Evolutionary conservation across 1,139 yeast species (phyloP).

Genomic region (Kodamaea sp.): DNA sequence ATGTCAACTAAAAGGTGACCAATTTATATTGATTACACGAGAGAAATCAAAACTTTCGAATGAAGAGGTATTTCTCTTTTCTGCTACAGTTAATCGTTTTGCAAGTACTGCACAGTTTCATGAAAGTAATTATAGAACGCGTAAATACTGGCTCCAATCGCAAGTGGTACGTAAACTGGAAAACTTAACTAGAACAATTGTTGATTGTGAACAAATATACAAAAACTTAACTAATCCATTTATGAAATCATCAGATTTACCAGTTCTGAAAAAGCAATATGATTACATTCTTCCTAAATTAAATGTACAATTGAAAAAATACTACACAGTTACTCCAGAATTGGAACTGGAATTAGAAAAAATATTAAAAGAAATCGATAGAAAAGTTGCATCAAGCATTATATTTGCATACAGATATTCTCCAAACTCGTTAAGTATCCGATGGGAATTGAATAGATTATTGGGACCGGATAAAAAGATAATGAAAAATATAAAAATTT

Average conservation of each 20-base stretch:
- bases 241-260: too few species aligned
- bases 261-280: slow-evolving; percentile 18
- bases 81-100: slow-evolving; percentile 16
- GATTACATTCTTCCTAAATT: slow-evolving; percentile 15
- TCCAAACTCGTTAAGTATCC: slow-evolving; percentile 21
- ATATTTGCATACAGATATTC: slow-evolving; percentile 43
- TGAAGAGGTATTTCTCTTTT: slow-evolving; percentile 12
- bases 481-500: too few species aligned
- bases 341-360: slow-evolving; percentile 17
- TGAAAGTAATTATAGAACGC: slow-evolving; percentile 6
- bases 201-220: slow-evolving; percentile 2
- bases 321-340: slow-evolving; percentile 17
- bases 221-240: background rate
- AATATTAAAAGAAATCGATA: slow-evolving; percentile 22
- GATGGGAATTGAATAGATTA: slow-evolving; percentile 30
- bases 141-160: background rate
- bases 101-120: slow-evolving; percentile 8
- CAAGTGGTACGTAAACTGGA: background rate
- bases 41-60: slow-evolving; percentile 2
- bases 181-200: slow-evolving; percentile 3
- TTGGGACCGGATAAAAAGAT: slow-evolving; percentile 22
- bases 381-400: slow-evolving; percentile 39
- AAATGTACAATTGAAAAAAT: slow-evolving; percentile 12
- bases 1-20: slow-evolving; percentile 11
- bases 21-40: slow-evolving; percentile 19